These are phyloP conservation scores for Thelonectria olida DNA, from an alignment of 2,329 filamentous ascomycete species.

Conservation along the genomic window DNA sequence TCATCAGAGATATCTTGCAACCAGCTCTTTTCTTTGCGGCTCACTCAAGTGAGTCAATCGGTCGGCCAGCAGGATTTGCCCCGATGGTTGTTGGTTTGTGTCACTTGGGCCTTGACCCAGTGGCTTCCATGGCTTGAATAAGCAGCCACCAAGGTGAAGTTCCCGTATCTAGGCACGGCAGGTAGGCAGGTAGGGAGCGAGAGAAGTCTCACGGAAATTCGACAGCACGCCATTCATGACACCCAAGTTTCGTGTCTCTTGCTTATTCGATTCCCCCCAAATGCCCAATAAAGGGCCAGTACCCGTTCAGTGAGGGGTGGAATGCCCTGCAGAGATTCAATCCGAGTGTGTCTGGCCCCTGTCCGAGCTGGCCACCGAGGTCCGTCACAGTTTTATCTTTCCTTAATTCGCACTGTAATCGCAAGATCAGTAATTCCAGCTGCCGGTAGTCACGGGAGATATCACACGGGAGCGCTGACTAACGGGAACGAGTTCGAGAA, in stretches of 20 bases:
- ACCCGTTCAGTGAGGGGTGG: not conserved
- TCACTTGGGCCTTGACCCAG: too few relatives aligned
- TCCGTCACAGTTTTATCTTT: conserved; percentile 2
- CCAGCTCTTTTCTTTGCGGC: not conserved
- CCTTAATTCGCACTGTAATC: not conserved
- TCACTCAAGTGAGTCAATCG: not conserved
- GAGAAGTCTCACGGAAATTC: not conserved
- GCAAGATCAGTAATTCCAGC: conserved; percentile 11
- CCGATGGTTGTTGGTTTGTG: not conserved
- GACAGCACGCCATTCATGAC: not conserved
- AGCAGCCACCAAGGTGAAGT: too few relatives aligned
- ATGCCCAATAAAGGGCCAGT: not conserved
- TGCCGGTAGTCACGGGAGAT: not conserved
- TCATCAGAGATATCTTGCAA: not conserved
- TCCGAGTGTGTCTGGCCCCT: not conserved
- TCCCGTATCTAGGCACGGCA: too few relatives aligned
- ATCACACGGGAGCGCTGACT: not conserved
- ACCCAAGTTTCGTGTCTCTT: not conserved
- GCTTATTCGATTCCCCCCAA: not conserved
- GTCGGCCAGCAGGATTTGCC: not conserved
- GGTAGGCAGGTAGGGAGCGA: not conserved
- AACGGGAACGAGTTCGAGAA: not conserved
- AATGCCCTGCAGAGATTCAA: not conserved
- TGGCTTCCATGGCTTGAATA: too few relatives aligned
- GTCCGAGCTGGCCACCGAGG: not conserved